Percentiles rank a stretch among this genome's conserved stretches.
Conservation (phyloP, 345 rosid genomes). For the Eucalyptus melliodora region DNA sequence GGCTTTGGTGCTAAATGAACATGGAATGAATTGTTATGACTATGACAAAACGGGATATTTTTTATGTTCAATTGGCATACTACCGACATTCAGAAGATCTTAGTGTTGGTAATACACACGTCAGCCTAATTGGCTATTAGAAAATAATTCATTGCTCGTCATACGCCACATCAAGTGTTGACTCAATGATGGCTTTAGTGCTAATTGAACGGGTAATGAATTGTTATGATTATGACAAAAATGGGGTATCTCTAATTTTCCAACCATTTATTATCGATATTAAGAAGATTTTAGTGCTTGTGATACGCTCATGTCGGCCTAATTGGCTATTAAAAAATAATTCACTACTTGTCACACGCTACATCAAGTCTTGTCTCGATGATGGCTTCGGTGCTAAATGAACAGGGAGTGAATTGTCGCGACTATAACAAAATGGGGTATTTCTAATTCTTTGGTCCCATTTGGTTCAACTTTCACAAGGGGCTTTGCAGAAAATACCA, state of each 20-base stretch:
- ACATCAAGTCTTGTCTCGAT: background rate
- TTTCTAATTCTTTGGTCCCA: background rate
- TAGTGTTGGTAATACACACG: background rate
- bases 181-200: background rate
- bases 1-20: no score
- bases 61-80: no score
- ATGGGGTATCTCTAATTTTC: background rate
- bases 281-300: background rate
- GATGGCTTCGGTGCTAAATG: background rate
- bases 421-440: background rate
- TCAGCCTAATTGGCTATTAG: background rate
- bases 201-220: background rate
- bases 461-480: no score
- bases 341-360: background rate
- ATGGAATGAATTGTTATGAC: no score
- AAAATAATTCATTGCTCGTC: background rate
- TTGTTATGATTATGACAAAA: background rate
- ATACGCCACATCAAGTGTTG: background rate
- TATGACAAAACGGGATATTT: no score
- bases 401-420: fast-evolving
- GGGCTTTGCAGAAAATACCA: no score
- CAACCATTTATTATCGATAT: background rate
- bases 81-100: background rate
- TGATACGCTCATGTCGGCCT: background rate
- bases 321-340: background rate